phyloP scores from a whole-genome alignment of 2,329 filamentous ascomycete genomes.

The Penicillium sp. region DNA sequence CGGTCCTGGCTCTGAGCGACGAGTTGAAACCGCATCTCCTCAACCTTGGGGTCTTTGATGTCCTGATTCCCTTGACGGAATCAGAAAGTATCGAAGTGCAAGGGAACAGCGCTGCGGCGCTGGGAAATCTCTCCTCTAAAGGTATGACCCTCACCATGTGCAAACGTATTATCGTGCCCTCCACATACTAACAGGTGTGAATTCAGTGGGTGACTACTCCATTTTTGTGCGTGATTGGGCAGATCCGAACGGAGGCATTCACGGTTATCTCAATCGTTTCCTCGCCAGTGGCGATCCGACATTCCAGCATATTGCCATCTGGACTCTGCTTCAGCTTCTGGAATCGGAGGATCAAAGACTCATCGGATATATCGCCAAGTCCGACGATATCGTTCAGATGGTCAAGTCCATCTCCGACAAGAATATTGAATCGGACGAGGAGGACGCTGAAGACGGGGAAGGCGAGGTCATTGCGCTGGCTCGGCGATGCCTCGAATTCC shows the following conservation, averaged over 20 bases:
- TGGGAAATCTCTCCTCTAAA: constrained; percentile 95
- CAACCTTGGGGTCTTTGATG: constrained; percentile 88
- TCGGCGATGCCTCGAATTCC: constrained; percentile 75
- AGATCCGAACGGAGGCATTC: constrained; percentile 84
- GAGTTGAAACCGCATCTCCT: constrained; percentile 87
- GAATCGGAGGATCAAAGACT: constrained; percentile 88
- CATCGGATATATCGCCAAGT: constrained; percentile 79
- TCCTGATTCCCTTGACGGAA: constrained; percentile 87
- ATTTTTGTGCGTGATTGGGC: constrained; percentile 94
- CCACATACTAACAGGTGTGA: no score
- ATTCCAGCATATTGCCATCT: constrained; percentile 98
- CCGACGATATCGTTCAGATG: constrained; percentile 83
- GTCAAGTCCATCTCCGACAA: constrained; percentile 85
- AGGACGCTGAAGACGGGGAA: constrained; percentile 80
- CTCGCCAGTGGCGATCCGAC: constrained; percentile 88
- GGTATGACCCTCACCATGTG: no score
- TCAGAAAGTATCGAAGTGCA: constrained; percentile 96
- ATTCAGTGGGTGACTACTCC: constrained; percentile 91
- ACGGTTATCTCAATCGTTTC: constrained; percentile 88
- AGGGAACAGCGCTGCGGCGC: constrained; percentile 89
- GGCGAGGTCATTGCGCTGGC: constrained; percentile 87
- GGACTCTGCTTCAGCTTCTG: constrained; percentile 89
- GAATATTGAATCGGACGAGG: constrained; percentile 76
- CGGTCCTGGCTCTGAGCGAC: constrained; percentile 87
- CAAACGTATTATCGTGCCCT: no score